Evolutionary conservation across 2,329 filamentous ascomycete species (phyloP).

Genomic region (Venturiaceae sp.): DNA sequence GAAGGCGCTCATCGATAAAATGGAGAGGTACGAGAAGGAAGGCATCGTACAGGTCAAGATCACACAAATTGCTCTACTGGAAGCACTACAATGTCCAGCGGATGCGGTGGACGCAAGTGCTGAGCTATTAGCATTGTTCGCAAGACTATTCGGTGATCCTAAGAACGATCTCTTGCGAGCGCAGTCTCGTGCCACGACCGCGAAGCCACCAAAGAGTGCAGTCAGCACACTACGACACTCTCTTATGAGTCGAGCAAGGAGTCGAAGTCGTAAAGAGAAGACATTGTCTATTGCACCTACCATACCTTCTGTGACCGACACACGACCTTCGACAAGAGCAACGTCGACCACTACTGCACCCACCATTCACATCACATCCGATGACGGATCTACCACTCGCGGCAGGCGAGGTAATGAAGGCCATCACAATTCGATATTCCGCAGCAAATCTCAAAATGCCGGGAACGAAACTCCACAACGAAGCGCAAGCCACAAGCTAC

Average conservation of each 20-base stretch:
- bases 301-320: conserved; percentile 6
- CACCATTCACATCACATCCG: conserved; percentile 67
- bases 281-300: conserved; percentile 46
- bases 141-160: conserved; percentile 64
- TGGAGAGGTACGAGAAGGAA: conserved; percentile 78
- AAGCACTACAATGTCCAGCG: conserved; percentile 73
- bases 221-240: conserved; percentile 48
- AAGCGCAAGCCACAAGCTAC: conserved; percentile 1
- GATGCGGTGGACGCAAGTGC: conserved; percentile 81
- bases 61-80: conserved; percentile 78
- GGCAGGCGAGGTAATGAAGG: not conserved
- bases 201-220: conserved; percentile 35
- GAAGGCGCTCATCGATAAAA: conserved; percentile 58
- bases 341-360: conserved; percentile 40
- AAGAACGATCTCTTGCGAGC: conserved; percentile 37
- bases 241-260: conserved; percentile 3
- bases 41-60: conserved; percentile 90
- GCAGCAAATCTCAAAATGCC: conserved; percentile 1
- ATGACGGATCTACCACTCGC: conserved; percentile 8
- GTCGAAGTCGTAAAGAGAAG: conserved; percentile 41
- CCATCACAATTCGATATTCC: not conserved
- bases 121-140: conserved; percentile 74
- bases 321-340: conserved; percentile 17
- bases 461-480: not conserved
- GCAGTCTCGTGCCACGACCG: conserved; percentile 5